Conservation (phyloP, 805 yeast species). For the Saccharomyces mikatae region DNA sequence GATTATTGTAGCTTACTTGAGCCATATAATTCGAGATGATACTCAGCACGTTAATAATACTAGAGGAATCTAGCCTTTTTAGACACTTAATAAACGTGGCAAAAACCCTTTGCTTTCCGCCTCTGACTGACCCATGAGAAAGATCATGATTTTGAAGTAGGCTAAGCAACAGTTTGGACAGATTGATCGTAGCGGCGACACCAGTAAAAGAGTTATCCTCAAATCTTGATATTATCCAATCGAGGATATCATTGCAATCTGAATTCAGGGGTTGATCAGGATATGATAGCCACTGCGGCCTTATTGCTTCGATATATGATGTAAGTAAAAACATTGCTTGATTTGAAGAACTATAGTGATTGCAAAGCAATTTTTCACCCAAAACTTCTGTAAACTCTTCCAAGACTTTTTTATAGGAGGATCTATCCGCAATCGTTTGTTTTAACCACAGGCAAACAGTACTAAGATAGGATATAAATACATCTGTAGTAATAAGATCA, state of each 20-base stretch:
- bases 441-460: conserved; percentile 6
- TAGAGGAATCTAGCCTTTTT: conserved; percentile 8
- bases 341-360: conserved; percentile 17
- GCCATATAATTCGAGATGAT: conserved; percentile 15
- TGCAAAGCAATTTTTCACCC: conserved; percentile 18
- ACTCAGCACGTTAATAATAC: conserved; percentile 4
- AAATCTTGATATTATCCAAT: conserved; percentile 38
- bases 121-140: conserved; percentile 12
- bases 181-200: conserved; percentile 26
- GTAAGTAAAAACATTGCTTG: conserved; percentile 12
- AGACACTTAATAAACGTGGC: conserved; percentile 15
- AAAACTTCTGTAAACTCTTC: conserved; percentile 14
- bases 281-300: conserved; percentile 23
- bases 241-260: conserved; percentile 42
- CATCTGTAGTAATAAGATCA: conserved; percentile 1
- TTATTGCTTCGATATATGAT: conserved; percentile 10
- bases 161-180: conserved; percentile 30
- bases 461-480: conserved; percentile 2
- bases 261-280: conserved; percentile 24
- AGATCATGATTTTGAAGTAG: conserved; percentile 24
- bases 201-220: conserved; percentile 37
- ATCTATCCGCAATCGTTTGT: neutral
- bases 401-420: conserved; percentile 1
- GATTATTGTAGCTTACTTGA: conserved; percentile 21
- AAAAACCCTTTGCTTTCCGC: conserved; percentile 25